Conservation (phyloP, 1,284 basidiomycete genomes). For the Cutaneotrichosporon sp. region DNA sequence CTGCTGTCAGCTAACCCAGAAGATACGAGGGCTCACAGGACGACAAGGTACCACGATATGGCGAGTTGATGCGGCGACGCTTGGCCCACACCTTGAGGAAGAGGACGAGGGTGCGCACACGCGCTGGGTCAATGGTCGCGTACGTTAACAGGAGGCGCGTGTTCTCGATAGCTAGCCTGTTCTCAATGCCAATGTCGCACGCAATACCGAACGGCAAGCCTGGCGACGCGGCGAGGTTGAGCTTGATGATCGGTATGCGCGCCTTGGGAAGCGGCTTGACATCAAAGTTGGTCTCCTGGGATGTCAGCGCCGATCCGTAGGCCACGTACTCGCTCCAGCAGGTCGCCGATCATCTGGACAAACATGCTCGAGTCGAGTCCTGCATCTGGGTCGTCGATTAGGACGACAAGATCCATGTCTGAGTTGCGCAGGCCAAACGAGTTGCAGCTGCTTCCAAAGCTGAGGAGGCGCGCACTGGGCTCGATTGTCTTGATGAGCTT, state of each 20-base stretch:
- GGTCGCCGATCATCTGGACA: conserved; percentile 87
- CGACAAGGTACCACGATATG: conserved; percentile 92
- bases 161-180: conserved; percentile 93
- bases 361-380: conserved; percentile 77
- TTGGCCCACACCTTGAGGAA: conserved; percentile 99
- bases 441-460: conserved; percentile 93
- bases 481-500: conserved; percentile 91
- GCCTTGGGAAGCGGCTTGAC: conserved; percentile 94
- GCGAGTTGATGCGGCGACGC: conserved; percentile 95
- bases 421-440: conserved; percentile 89
- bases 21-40: conserved; percentile 60
- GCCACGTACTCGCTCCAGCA: conserved; percentile 77
- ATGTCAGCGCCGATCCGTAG: neutral
- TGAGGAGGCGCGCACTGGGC: conserved; percentile 83
- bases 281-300: conserved; percentile 86
- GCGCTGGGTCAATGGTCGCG: conserved; percentile 91
- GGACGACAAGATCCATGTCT: conserved; percentile 99
- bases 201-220: conserved; percentile 84
- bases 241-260: conserved; percentile 97
- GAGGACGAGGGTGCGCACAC: conserved; percentile 89
- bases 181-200: conserved; percentile 98
- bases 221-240: conserved; percentile 84
- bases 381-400: conserved; percentile 74
- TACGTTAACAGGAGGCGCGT: conserved; percentile 94
- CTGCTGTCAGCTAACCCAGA: conserved; percentile 26